phyloP scores from a whole-genome alignment of 1,139 yeast species.

The Candida labiduridarum region DNA sequence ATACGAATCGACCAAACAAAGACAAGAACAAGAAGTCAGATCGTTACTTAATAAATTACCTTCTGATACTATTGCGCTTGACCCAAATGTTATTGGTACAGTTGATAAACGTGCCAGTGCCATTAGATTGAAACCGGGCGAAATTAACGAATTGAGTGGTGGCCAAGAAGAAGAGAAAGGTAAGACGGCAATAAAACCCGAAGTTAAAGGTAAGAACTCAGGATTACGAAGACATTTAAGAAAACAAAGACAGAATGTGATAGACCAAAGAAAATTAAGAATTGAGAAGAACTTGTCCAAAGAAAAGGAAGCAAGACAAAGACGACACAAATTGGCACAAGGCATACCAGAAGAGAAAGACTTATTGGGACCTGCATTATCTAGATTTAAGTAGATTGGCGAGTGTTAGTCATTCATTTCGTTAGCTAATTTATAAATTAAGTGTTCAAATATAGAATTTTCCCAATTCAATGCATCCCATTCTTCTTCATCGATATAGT shows the following conservation, averaged over 20 bases:
- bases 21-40: conserved; percentile 93
- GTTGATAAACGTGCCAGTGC: conserved; percentile 72
- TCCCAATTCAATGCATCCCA: conserved; percentile 28
- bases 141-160: conserved; percentile 50
- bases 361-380: conserved; percentile 55
- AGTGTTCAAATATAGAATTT: conserved; percentile 20
- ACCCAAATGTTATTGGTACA: conserved; percentile 85
- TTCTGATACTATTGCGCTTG: conserved; percentile 90
- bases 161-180: conserved; percentile 22
- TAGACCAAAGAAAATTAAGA: conserved; percentile 84
- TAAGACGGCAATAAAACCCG: conserved; percentile 56
- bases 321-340: conserved; percentile 45
- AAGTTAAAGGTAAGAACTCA: conserved; percentile 78
- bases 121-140: conserved; percentile 65
- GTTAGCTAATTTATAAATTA: conserved; percentile 16
- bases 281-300: conserved; percentile 73
- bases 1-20: conserved; percentile 85
- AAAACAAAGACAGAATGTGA: conserved; percentile 82
- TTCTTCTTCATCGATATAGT: conserved; percentile 19
- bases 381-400: conserved; percentile 52
- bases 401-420: conserved; percentile 8
- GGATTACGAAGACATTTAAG: conserved; percentile 78
- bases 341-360: conserved; percentile 59
- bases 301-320: conserved; percentile 74
- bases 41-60: conserved; percentile 82